Conservation (phyloP, 2,329 filamentous ascomycete genomes). For the Helotiales sp. region DNA sequence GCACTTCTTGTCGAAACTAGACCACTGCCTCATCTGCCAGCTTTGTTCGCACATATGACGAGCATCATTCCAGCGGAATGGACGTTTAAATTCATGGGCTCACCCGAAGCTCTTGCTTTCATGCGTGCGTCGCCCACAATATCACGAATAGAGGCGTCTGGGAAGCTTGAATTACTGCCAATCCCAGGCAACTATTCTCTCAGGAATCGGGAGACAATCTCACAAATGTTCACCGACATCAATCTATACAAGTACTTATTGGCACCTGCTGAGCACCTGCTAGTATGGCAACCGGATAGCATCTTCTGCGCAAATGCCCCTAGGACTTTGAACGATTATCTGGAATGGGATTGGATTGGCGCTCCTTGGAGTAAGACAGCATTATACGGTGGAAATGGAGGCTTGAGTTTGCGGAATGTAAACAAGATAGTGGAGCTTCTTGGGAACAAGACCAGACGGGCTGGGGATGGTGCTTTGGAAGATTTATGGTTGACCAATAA, state of each 20-base stretch:
- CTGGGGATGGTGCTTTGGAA: slow-evolving; percentile 46
- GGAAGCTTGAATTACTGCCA: slow-evolving; percentile 50
- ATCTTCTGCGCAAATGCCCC: slow-evolving; percentile 55
- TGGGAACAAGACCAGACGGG: slow-evolving; percentile 40
- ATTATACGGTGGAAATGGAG: slow-evolving; percentile 33
- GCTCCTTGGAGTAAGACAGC: slow-evolving; percentile 31
- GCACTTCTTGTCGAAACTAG: slow-evolving; percentile 57
- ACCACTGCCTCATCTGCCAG: slow-evolving; percentile 48
- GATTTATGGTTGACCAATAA: slow-evolving; percentile 48
- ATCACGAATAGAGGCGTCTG: slow-evolving; percentile 46
- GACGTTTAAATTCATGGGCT: slow-evolving; percentile 57
- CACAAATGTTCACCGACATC: slow-evolving; percentile 48
- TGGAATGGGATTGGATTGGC: slow-evolving; percentile 49
- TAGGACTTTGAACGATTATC: slow-evolving; percentile 51
- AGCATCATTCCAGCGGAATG: slow-evolving; percentile 55
- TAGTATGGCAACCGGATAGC: slow-evolving; percentile 55
- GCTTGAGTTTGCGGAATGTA: slow-evolving; percentile 30
- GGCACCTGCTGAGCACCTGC: slow-evolving; percentile 51
- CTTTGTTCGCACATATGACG: slow-evolving; percentile 55
- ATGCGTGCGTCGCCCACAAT: slow-evolving; percentile 45
- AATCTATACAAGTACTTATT: slow-evolving; percentile 54
- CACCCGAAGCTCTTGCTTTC: slow-evolving; percentile 43
- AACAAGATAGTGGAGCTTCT: slow-evolving; percentile 28
- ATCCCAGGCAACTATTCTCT: slow-evolving; percentile 49
- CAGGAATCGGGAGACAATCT: slow-evolving; percentile 45